Base-by-base conservation (phyloP, 306 rosid species). In the Cotoneaster glaucophyllus region DNA sequence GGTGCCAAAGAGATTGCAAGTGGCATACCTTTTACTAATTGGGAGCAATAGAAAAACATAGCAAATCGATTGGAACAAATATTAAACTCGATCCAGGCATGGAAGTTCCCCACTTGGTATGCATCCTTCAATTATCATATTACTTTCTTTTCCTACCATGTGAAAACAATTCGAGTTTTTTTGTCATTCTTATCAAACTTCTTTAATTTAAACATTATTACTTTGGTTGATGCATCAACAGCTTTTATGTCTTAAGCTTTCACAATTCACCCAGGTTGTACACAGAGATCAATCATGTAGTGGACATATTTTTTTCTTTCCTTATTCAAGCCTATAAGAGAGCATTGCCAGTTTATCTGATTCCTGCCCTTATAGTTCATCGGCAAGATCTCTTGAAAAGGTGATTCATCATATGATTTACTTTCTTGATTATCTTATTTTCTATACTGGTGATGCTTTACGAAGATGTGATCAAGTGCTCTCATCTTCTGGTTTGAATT, bases 31-130 rank as follows among this genome's bases (percentile, higher is more conserved):
- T 85, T 88, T 78, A 84, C 88, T 70, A 84, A 87, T 82, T 92
- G 87, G 84, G 80, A 73, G 96, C 85, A 64, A 70, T 92, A 61
- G 86, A 88, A 83, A 89, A 87, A 69, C 77, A 86, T 88, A 90
- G 90, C 88, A 82, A 73, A 81, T 73, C 84, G 56, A 61, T 80
- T 65, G 97, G 93, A 54, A 83, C 79, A 17, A 21, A 86, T 71
- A 76, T 92, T 83, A 86, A 90, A 77, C 78, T 96, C 79, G 84
- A 92, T 78, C 97, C 89, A 48, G 77, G 71, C 67, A 89, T 92
- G 97, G 84, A 87, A 84, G 87, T 91, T 83, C 99, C 98, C n/a
- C 92, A 98, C 88, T 78, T 88, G 91, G 99, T 90, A 95, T 44
- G 85, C 82, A 75, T 59, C 62, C 79, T 37, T 34, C 57, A 64